Percentiles rank a stretch among this genome's conserved stretches.
Evolutionary conservation across 768 basidiomycete genomes (phyloP).

Genomic region (Wakefieldia striispora): DNA sequence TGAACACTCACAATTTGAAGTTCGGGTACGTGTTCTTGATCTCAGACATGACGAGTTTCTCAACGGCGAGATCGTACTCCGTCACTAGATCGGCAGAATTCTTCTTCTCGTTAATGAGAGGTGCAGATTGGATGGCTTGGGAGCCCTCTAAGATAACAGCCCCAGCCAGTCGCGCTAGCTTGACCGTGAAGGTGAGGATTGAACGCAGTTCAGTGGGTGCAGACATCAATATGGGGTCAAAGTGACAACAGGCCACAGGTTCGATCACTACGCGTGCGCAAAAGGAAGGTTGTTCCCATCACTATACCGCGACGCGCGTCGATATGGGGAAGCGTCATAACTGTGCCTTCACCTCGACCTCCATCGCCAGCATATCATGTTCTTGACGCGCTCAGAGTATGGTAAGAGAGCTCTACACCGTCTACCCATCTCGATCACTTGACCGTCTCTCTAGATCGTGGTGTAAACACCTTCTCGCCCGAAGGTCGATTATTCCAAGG

Average conservation of each 20-base stretch:
- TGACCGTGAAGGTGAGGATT: constrained; percentile 64
- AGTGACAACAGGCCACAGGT: too few relatives aligned
- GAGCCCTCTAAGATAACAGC: constrained; percentile 73
- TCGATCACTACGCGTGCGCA: neutral
- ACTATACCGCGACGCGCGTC: constrained; percentile 32
- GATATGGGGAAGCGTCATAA: constrained; percentile 31
- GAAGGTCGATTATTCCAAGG: constrained; percentile 99
- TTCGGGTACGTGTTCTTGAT: constrained; percentile 63
- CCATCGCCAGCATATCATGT: constrained; percentile 50
- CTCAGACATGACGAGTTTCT: constrained; percentile 74
- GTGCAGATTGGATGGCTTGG: constrained; percentile 60
- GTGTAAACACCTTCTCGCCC: constrained; percentile 98
- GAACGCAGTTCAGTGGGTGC: constrained; percentile 45
- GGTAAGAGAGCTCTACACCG: constrained; percentile 40
- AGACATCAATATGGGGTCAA: constrained; percentile 14
- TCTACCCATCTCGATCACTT: neutral
- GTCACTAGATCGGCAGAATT: constrained; percentile 95
- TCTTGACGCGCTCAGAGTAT: constrained; percentile 94
- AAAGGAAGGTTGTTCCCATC: constrained; percentile 34
- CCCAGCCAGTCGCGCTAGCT: constrained; percentile 71
- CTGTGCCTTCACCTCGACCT: constrained; percentile 5
- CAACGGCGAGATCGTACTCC: constrained; percentile 88
- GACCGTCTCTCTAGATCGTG: constrained; percentile 61
- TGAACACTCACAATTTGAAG: constrained; percentile 72
- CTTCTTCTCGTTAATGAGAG: constrained; percentile 75